Percentiles rank a stretch among this genome's conserved stretches.
These are phyloP conservation scores for Plasmodium cynomolgi DNA, from an alignment of 169 alveolate species.

Conservation along the genomic window DNA sequence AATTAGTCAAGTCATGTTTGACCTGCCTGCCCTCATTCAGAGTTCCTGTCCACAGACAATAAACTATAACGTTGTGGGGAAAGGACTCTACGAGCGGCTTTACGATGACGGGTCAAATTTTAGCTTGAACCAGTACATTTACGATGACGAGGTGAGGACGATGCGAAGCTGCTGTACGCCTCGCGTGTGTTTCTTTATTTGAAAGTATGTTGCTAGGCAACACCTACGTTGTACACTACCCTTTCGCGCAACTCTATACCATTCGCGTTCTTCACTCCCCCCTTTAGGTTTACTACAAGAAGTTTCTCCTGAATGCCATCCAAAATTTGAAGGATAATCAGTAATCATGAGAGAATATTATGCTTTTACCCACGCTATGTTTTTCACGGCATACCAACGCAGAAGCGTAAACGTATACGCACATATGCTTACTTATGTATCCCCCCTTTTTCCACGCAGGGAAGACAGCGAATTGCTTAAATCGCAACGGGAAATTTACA, in stretches of 20 bases:
- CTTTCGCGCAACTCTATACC: not conserved
- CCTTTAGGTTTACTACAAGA: constrained; percentile 56
- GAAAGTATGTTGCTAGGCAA: not conserved
- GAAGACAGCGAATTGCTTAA: constrained; percentile 55
- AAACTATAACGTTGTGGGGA: constrained; percentile 34
- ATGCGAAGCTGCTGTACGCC: not conserved
- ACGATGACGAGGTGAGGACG: constrained; percentile 50
- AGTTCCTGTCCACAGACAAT: constrained; percentile 26
- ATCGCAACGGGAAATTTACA: constrained; percentile 39
- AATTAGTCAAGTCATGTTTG: constrained; percentile 73
- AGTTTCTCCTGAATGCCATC: constrained; percentile 54
- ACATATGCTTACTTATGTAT: not conserved
- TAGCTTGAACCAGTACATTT: constrained; percentile 32
- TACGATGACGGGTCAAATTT: constrained; percentile 2
- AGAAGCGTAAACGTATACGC: not conserved
- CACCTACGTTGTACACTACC: not conserved
- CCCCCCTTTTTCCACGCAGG: constrained; percentile 19
- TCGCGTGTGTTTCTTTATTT: not conserved
- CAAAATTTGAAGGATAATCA: constrained; percentile 64
- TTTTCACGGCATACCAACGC: not conserved
- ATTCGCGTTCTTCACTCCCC: not conserved
- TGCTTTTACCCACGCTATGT: not conserved
- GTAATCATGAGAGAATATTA: constrained; percentile 8
- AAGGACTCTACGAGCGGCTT: constrained; percentile 9
- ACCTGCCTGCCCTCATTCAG: constrained; percentile 58